These are phyloP conservation scores for Boletellus ananas DNA, from an alignment of 768 basidiomycete genomes.

Conservation along the genomic window DNA sequence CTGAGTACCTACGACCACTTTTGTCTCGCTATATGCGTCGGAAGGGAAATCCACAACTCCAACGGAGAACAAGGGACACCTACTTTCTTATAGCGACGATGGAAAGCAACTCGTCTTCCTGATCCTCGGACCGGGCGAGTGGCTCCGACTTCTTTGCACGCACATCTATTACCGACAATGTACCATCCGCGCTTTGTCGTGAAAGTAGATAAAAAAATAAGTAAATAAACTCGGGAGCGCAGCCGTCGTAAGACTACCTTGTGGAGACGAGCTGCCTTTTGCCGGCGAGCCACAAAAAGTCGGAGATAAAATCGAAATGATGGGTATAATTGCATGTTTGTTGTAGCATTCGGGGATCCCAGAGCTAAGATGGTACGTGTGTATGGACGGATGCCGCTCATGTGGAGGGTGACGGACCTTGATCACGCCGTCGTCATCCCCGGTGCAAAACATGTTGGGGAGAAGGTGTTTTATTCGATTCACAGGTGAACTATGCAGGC, in stretches of 20 bases:
- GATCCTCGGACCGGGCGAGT: conserved; percentile 86
- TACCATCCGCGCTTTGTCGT: conserved; percentile 77
- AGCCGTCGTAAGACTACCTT: conserved; percentile 49
- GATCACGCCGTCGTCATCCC: conserved; percentile 92
- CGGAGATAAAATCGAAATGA: conserved; percentile 93
- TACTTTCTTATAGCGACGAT: conserved; percentile 82
- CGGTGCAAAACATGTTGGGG: conserved; percentile 73
- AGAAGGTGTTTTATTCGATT: conserved; percentile 77
- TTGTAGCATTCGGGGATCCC: conserved; percentile 77
- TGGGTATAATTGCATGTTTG: conserved; percentile 69
- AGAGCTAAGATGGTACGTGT: conserved; percentile 51
- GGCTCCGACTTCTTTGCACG: conserved; percentile 77
- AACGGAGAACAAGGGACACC: conserved; percentile 15
- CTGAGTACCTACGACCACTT: conserved; percentile 86
- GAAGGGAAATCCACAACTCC: not conserved
- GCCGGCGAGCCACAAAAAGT: conserved; percentile 82
- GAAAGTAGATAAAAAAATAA: not conserved
- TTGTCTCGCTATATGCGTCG: conserved; percentile 51
- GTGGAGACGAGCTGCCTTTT: conserved; percentile 84
- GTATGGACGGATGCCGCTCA: not conserved
- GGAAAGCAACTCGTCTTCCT: conserved; percentile 91
- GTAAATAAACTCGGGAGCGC: not conserved
- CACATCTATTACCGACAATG: conserved; percentile 88
- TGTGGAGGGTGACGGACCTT: conserved; percentile 51
- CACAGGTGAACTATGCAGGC: conserved; percentile 62